phyloP scores from a whole-genome alignment of 768 basidiomycete species.

The Russula lepida region DNA sequence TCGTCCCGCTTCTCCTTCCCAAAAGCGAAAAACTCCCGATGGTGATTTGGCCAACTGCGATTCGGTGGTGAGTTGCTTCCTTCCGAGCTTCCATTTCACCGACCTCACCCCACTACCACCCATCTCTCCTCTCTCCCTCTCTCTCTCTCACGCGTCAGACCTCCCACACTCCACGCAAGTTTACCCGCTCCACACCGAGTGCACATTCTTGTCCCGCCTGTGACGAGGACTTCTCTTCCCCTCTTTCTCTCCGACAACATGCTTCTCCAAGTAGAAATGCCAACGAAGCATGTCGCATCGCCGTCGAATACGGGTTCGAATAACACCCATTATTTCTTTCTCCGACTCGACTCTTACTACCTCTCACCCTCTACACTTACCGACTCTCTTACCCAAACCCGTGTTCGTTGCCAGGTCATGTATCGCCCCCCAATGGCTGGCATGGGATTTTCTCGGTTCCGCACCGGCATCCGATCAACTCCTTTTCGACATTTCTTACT shows the following conservation, averaged over 20 bases:
- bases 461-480: slow-evolving; percentile 12
- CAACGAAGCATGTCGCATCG: slow-evolving; percentile 65
- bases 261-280: slow-evolving; percentile 38
- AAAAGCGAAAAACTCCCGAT: slow-evolving; percentile 20
- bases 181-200: slow-evolving; percentile 13
- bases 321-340: slow-evolving; percentile 17
- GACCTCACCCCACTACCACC: background rate
- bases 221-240: slow-evolving; percentile 55
- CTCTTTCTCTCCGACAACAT: slow-evolving; percentile 53
- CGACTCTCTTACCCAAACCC: background rate
- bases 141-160: background rate
- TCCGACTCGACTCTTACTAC: background rate
- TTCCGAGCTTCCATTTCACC: slow-evolving; percentile 8
- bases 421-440: background rate
- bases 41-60: slow-evolving; percentile 11
- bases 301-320: slow-evolving; percentile 71
- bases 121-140: background rate
- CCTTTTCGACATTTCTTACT: slow-evolving; percentile 8
- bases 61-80: slow-evolving; percentile 5
- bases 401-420: slow-evolving; percentile 6
- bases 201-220: slow-evolving; percentile 68
- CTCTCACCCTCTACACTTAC: background rate
- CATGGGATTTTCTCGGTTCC: slow-evolving; percentile 14
- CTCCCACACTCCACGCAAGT: slow-evolving; percentile 17
- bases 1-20: slow-evolving; percentile 11